A percentile compares a stretch with the other conserved stretches of the same genome.
These are phyloP conservation scores for Thelephora aurantiotincta DNA, from an alignment of 768 basidiomycete species.

Conservation along the genomic window DNA sequence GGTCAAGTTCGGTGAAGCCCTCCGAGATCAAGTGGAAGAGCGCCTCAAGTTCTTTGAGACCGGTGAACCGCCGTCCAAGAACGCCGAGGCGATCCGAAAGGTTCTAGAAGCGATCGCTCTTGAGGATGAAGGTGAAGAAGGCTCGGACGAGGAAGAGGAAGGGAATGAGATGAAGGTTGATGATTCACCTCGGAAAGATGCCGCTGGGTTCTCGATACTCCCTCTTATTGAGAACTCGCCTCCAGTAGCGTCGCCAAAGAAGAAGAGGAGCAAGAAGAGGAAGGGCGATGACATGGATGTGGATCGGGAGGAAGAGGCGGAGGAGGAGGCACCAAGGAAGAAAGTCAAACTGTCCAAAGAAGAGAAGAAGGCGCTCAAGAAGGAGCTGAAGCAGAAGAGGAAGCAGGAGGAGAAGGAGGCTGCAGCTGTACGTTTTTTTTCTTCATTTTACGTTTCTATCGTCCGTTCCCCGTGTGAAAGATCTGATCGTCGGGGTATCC, in stretches of 20 bases:
- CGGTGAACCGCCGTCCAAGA: conserved; percentile 80
- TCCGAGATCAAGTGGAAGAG: conserved; percentile 90
- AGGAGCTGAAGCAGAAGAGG: conserved; percentile 55
- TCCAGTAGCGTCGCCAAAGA: conserved; percentile 34
- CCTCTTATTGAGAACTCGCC: conserved; percentile 45
- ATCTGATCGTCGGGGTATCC: conserved; percentile 1
- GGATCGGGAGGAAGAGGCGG: conserved; percentile 37
- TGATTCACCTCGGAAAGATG: background rate
- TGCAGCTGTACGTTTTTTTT: conserved; percentile 20
- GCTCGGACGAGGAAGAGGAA: conserved; percentile 37
- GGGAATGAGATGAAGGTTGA: conserved; percentile 29
- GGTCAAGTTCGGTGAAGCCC: conserved; percentile 88
- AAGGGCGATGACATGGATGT: conserved; percentile 44
- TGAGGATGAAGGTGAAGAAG: conserved; percentile 47
- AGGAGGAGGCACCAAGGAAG: conserved; percentile 41
- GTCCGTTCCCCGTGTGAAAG: background rate
- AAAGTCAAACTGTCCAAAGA: conserved; percentile 72
- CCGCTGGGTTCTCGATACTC: conserved; percentile 12
- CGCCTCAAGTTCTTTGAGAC: conserved; percentile 89
- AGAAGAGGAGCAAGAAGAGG: conserved; percentile 53
- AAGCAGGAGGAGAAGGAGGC: conserved; percentile 30
- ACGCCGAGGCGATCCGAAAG: conserved; percentile 82
- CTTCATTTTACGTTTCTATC: conserved; percentile 1
- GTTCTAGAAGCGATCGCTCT: conserved; percentile 68
- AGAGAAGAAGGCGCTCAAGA: conserved; percentile 78